A percentile compares a stretch with the other conserved stretches of the same genome.
Conservation (phyloP, 768 basidiomycete genomes). For the Boletus fagicola region DNA sequence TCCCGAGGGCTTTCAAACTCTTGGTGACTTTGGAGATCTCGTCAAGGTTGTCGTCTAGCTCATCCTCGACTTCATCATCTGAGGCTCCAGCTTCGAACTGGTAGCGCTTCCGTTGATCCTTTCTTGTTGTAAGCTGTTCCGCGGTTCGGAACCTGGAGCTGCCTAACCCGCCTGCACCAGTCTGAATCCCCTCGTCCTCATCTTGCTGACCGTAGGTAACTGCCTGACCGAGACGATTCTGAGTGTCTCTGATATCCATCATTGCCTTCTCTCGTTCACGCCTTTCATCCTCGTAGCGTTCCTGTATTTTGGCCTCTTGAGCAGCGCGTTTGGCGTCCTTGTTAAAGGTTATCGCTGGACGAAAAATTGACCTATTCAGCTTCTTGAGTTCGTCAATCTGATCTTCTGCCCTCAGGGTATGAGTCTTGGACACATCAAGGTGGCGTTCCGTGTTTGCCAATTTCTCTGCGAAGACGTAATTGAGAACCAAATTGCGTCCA, state of each 20-base stretch:
- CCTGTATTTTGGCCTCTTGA: constrained; percentile 78
- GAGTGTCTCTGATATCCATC: constrained; percentile 81
- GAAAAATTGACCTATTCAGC: constrained; percentile 93
- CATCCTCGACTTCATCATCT: constrained; percentile 94
- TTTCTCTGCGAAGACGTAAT: constrained; percentile 49
- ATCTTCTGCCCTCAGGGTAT: constrained; percentile 86
- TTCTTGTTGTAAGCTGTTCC: constrained; percentile 52
- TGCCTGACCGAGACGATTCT: constrained; percentile 80
- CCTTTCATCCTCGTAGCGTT: constrained; percentile 86
- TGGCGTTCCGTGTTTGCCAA: constrained; percentile 94
- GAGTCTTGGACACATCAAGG: constrained; percentile 87
- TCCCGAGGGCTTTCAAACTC: constrained; percentile 73
- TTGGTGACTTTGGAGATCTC: constrained; percentile 79
- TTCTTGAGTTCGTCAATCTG: constrained; percentile 91
- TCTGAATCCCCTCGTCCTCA: constrained; percentile 42
- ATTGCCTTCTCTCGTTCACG: constrained; percentile 81
- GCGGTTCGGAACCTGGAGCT: constrained; percentile 44
- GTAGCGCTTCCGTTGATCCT: constrained; percentile 76
- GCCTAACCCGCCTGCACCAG: constrained; percentile 36
- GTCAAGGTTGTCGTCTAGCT: constrained; percentile 87
- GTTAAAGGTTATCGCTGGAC: constrained; percentile 88
- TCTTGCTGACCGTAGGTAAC: constrained; percentile 54
- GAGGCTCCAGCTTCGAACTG: constrained; percentile 90
- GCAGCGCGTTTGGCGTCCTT: constrained; percentile 88
- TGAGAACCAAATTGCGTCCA: not conserved